Evolutionary conservation across 129 eudicot genomes (phyloP), one percentile per base, ranked within the genome.

Genomic region (Helianthus tuberosus): DNA sequence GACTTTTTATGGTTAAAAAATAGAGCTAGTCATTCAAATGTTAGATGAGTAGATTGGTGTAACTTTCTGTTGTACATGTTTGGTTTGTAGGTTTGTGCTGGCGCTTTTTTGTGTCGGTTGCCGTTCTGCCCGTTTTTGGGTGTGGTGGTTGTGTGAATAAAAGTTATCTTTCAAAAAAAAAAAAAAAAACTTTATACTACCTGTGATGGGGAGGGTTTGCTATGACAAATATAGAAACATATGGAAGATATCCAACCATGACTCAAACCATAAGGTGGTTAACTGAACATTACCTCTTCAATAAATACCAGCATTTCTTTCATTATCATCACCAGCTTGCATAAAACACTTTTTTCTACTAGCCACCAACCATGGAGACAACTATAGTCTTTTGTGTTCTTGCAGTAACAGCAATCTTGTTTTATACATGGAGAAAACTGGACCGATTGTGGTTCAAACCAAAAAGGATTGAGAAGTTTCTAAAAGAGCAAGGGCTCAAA

Each of bases 401-500:
- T 60, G 65, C 43, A 65, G 58, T 14, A 58, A 47, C 75, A 57
- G 64, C 69, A 60, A 29, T 74, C 16, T 59, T 69, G 50, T n/a
- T 61, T 46, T 82, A 71, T 65, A 66, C 51, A 61, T 81, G 87
- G 90, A 80, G 68, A 17, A 68, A 71, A 8, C 61, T 76, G 66
- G 58, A 76, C 39, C 76, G 83, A 86, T 84, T 83, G 17, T 87
- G 90, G 88, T 69, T 87, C 53, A 72, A 76, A 64, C 96, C 96
- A 10, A 87, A 71, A 48, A 73, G 47, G 67, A 64, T 79, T 1
- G 93, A 90, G 51, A 90, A 69, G 61, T 38, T 64, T 49, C 82
- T 90, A 16, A 76, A 85, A 73, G 63, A 77, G 12, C 96, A 90
- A 75, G 96, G 96, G 2, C 75, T 89, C 29, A 53, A 46, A 6